phyloP scores from a whole-genome alignment of 208 protist genomes.

The Tetramitus jugosus region DNA sequence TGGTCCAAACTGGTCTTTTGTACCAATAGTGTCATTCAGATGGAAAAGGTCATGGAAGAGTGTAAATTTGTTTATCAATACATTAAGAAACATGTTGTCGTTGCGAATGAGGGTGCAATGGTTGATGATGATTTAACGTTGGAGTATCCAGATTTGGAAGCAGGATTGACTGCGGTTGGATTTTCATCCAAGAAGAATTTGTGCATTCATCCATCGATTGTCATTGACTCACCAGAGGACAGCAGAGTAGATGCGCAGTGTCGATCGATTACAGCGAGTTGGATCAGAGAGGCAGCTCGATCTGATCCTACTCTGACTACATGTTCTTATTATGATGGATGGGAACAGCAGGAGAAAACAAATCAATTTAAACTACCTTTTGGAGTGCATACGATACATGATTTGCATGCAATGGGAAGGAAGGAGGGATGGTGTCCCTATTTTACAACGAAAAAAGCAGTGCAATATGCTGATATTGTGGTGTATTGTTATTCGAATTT shows the following conservation, averaged over 20 bases:
- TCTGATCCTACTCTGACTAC: no score
- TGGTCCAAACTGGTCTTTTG: conserved; percentile 98
- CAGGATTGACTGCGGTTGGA: no score
- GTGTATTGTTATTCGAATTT: conserved; percentile 98
- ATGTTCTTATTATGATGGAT: no score
- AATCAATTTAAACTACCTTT: conserved; percentile 56
- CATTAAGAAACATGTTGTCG: conserved; percentile 42
- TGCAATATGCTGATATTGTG: conserved; percentile 91
- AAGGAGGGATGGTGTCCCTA: conserved; percentile 39
- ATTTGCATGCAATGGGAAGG: conserved; percentile 80
- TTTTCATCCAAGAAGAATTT: no score
- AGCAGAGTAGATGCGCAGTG: conserved; percentile 88
- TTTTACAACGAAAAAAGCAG: conserved; percentile 42
- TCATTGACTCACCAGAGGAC: no score
- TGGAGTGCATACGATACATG: conserved; percentile 91
- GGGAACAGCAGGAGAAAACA: conserved; percentile 43
- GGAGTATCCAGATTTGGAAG: conserved; percentile 18
- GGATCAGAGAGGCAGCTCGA: conserved; percentile 47
- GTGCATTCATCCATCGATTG: no score
- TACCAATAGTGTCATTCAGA: conserved; percentile 94
- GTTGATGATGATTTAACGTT: conserved; percentile 59
- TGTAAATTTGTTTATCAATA: conserved; percentile 68
- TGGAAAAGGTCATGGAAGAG: conserved; percentile 92
- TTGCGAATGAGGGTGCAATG: conserved; percentile 44
- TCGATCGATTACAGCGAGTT: conserved; percentile 79